Evolutionary conservation across 1,284 basidiomycete genomes (phyloP).

Genomic region (Naganishia cerealis): DNA sequence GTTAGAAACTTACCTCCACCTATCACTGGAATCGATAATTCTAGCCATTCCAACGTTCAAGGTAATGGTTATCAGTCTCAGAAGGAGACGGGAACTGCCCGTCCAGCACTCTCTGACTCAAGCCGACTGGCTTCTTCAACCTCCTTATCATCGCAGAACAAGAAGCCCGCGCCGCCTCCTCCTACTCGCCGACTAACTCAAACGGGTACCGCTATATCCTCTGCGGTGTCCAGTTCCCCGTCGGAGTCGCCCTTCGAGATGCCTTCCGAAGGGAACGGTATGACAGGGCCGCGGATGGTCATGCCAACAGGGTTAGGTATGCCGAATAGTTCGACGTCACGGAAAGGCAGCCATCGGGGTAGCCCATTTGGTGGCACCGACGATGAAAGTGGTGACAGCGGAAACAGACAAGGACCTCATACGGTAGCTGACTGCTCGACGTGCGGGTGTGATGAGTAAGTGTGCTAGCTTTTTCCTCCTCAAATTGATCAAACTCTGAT

Average conservation of each 20-base stretch:
- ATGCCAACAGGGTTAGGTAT: conserved; percentile 13
- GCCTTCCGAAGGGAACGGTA: not conserved
- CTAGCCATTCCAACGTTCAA: not conserved
- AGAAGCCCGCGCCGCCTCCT: conserved; percentile 18
- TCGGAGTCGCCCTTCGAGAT: conserved; percentile 16
- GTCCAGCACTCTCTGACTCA: conserved; percentile 12
- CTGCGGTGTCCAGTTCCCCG: conserved; percentile 12
- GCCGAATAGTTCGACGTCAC: not conserved
- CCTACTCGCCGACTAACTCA: conserved; percentile 21
- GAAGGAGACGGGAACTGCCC: not conserved
- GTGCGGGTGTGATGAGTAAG: conserved; percentile 33
- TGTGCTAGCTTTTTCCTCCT: not conserved
- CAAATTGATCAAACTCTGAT: not conserved
- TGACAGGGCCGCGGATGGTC: conserved; percentile 17
- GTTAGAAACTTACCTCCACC: not conserved
- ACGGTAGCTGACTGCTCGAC: conserved; percentile 12
- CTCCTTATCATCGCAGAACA: conserved; percentile 3
- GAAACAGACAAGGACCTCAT: not conserved
- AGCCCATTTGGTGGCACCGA: conserved; percentile 33
- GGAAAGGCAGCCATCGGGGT: conserved; percentile 1
- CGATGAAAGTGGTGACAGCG: conserved; percentile 14
- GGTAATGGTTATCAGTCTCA: not conserved
- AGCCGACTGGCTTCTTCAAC: conserved; percentile 15
- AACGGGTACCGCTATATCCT: not conserved
- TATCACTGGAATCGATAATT: not conserved